Base-by-base conservation (phyloP, 1,284 basidiomycete species). In the Fomitopsis betulina region DNA sequence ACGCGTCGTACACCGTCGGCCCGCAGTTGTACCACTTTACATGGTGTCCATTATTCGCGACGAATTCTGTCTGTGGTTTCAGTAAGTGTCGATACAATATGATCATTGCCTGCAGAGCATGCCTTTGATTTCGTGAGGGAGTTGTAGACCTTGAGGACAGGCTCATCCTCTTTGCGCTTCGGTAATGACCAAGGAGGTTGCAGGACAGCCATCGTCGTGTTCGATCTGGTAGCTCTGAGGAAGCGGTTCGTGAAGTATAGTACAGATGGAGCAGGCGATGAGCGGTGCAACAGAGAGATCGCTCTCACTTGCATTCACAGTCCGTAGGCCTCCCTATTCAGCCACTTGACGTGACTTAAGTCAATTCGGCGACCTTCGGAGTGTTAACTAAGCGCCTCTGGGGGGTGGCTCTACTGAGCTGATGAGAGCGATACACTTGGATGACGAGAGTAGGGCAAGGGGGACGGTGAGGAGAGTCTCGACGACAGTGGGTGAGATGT, bases 1-100 rank as follows among this genome's bases (percentile, higher is more conserved):
- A 92, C 13, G 94, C 87, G 80, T 99, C 97, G 72, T 99, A 99
- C 7, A 99, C 97, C 1, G 97, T 99, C n/a, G 97, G 97, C 7
- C 97, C 96, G 70, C 96, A 98, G 72, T 96, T 98, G 74, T 98
- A 98, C 97, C 97, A 99, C 69, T 97, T 97, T 19, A 99, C 89
- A 67, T 87, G 86, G n/a, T 86, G 85, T 0, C 91, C 93, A 62
- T 88, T 80, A 59, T 76, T 83, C 9, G 96, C 88, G 13, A 94
- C 75, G 65, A 99, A 98, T 60, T 90, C 89, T 61, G 85, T 92
- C 87, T 91, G 70, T 32, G 45, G 58, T 8, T 30, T 19, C 57
- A 53, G 32, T 54, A 3, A 19, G 60, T 43, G 54, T 30, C 58
- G 53, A 45, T 54, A 47, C 35, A 32, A 58, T 55, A 51, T 53